Percentiles rank a stretch among this genome's conserved stretches.
phyloP scores from a whole-genome alignment of 495 filamentous ascomycete genomes.

The Daldinia decipiens region DNA sequence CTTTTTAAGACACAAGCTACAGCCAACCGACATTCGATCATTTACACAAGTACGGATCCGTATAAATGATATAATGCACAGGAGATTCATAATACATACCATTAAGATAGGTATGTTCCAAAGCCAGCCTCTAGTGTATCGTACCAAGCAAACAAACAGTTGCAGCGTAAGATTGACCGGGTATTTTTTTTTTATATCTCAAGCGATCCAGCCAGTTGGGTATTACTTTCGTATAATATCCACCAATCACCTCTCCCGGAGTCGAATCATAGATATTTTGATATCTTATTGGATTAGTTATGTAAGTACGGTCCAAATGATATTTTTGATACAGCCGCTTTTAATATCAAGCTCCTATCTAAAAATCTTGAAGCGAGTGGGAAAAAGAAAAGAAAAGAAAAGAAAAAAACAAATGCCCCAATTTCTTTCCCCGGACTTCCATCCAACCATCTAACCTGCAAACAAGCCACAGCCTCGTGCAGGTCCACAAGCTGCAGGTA shows the following conservation, averaged over 20 bases:
- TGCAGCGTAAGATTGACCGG: slow-evolving; percentile 10
- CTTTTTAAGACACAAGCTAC: slow-evolving; percentile 16
- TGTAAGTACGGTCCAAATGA: not conserved
- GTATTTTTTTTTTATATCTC: slow-evolving; percentile 32
- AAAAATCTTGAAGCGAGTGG: not conserved
- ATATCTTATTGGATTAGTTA: slow-evolving; percentile 3
- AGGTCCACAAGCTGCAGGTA: not conserved
- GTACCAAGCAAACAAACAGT: not conserved
- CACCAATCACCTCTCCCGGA: not conserved
- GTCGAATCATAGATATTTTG: not conserved
- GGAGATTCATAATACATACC: not conserved
- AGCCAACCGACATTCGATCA: slow-evolving; percentile 6
- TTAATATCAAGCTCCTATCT: not conserved
- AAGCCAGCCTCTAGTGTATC: not conserved
- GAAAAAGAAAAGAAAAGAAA: not conserved
- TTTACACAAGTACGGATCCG: not conserved
- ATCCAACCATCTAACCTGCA: not conserved
- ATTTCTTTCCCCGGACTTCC: slow-evolving; percentile 27
- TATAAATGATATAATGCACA: slow-evolving; percentile 5
- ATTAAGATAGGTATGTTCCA: not conserved
- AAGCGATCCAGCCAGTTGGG: slow-evolving; percentile 34
- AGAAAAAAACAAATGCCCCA: slow-evolving; percentile 1
- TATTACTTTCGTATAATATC: slow-evolving; percentile 23
- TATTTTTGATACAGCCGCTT: not conserved
- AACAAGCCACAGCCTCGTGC: slow-evolving; percentile 11